Conservation (phyloP, 2,329 filamentous ascomycete species). For the Cercospora zeina region DNA sequence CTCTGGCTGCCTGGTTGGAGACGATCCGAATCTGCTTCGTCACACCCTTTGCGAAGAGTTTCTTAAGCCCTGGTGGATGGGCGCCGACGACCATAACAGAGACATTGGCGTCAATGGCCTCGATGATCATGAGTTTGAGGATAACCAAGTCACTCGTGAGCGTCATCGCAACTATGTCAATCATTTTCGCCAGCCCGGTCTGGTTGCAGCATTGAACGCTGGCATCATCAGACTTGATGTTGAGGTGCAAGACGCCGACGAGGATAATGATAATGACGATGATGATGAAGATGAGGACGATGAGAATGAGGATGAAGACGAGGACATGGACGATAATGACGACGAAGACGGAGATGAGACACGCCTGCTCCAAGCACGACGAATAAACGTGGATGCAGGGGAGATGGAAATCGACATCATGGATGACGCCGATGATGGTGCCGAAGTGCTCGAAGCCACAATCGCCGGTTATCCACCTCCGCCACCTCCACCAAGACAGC, state of each 20-base stretch:
- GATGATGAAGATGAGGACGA: constrained; percentile 52
- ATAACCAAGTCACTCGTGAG: constrained; percentile 46
- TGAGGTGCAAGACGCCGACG: constrained; percentile 47
- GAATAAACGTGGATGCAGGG: constrained; percentile 34
- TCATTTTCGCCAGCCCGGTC: constrained; percentile 30
- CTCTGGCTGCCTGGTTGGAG: constrained; percentile 79
- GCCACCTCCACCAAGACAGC: constrained; percentile 52
- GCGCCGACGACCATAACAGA: constrained; percentile 78
- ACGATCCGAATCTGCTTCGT: constrained; percentile 75
- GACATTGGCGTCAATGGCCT: constrained; percentile 75
- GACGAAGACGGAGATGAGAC: constrained; percentile 51
- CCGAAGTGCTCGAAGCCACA: constrained; percentile 75
- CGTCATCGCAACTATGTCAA: constrained; percentile 45
- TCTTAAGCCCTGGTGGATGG: constrained; percentile 80
- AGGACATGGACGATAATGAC: constrained; percentile 34
- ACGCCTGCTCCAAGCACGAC: constrained; percentile 15
- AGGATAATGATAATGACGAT: constrained; percentile 47
- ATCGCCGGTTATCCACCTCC: constrained; percentile 73
- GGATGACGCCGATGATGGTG: constrained; percentile 59
- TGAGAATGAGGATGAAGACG: constrained; percentile 30
- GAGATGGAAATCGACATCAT: constrained; percentile 54
- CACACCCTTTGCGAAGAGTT: constrained; percentile 87
- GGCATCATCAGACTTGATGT: constrained; percentile 34
- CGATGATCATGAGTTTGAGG: constrained; percentile 73
- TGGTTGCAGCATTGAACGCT: constrained; percentile 19